Evolutionary conservation across 2,329 filamentous ascomycete species (phyloP), one percentile per base, ranked within the genome.

Genomic region (Fusarium marasasianum): DNA sequence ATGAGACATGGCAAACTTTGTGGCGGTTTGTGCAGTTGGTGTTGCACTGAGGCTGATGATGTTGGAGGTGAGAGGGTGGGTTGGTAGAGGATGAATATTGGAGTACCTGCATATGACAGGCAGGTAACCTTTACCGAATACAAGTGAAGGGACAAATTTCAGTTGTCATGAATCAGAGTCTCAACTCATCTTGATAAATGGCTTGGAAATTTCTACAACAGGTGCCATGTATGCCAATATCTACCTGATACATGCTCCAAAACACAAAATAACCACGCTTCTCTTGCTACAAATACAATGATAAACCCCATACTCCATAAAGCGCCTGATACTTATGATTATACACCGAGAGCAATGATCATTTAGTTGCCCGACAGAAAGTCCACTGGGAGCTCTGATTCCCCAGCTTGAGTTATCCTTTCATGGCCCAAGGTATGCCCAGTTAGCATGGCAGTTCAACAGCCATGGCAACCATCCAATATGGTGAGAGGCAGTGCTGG

Each of bases 61-160:
- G 55, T 38, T 33, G 35, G 58, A 62, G 55, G 41, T 43, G 60
- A 66, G 50, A 60, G 57, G 55, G 26, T 47, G 35, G 43, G 38
- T 37, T 37, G 35, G 35, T 24, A 38, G 41, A 31, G 24, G 58
- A 24, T 18, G 31, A 63, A 31, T 40, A 50, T 40, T 33, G 48
- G 41, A 50, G 33, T 66, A 62, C 71, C 56, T 73, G 71, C 69
- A 73, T 59, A 24, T 35, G 17, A 51, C 48, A 56, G 58, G 29
- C 43, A 22, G 51, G 51, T 15, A 55, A 29, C 51, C 24, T 29
- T 29, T 29, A 14, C 8, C 31, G 9, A 24, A 33, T 17, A 14
- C 17, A 51, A 55, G 38, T 31, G 24, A 45, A 41, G 33, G n/a
- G 14, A 24, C 48, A 51, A 35, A 24, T 31, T n/a, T 31, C 14